phyloP scores from a whole-genome alignment of 768 basidiomycete species.

The Collybia sp. region DNA sequence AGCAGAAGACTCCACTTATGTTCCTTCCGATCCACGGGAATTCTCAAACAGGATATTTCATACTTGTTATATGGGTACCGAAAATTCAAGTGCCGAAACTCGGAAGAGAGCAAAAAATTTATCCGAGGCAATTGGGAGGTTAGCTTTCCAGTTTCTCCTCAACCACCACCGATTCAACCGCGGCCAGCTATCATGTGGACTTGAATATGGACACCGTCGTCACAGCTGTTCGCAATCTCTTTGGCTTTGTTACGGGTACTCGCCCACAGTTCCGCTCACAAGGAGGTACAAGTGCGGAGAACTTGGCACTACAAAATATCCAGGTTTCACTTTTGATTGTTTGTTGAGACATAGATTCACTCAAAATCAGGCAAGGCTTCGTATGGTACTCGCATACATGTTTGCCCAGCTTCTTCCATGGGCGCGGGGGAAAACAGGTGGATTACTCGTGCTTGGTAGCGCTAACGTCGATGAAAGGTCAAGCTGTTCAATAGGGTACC shows the following conservation, averaged over 20 bases:
- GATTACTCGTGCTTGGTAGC: slow-evolving; percentile 91
- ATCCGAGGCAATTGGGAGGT: slow-evolving; percentile 88
- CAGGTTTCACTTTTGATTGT: slow-evolving; percentile 45
- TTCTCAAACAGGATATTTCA: slow-evolving; percentile 88
- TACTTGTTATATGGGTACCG: slow-evolving; percentile 99
- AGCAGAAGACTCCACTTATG: slow-evolving; percentile 71
- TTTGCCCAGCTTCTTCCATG: slow-evolving; percentile 95
- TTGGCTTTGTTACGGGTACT: slow-evolving; percentile 69
- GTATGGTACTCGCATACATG: slow-evolving; percentile 94
- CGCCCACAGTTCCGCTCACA: slow-evolving; percentile 73
- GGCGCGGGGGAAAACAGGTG: slow-evolving; percentile 80
- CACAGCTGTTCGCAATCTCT: slow-evolving; percentile 77
- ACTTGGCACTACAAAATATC: slow-evolving; percentile 96
- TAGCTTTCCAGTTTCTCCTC: slow-evolving; percentile 6
- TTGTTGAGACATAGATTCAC: not conserved
- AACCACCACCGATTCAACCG: not conserved
- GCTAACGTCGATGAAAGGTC: slow-evolving; percentile 98
- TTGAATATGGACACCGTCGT: slow-evolving; percentile 95
- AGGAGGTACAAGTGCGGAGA: slow-evolving; percentile 85
- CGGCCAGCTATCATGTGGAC: slow-evolving; percentile 81
- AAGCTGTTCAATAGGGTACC: slow-evolving; percentile 3
- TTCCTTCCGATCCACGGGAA: slow-evolving; percentile 85
- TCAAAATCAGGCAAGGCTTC: slow-evolving; percentile 64
- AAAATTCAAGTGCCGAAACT: slow-evolving; percentile 89
- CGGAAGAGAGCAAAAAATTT: slow-evolving; percentile 82